Evolutionary conservation across 2,329 filamentous ascomycete species (phyloP), one percentile per base, ranked within the genome.

Genomic region (Geosmithia morbida): DNA sequence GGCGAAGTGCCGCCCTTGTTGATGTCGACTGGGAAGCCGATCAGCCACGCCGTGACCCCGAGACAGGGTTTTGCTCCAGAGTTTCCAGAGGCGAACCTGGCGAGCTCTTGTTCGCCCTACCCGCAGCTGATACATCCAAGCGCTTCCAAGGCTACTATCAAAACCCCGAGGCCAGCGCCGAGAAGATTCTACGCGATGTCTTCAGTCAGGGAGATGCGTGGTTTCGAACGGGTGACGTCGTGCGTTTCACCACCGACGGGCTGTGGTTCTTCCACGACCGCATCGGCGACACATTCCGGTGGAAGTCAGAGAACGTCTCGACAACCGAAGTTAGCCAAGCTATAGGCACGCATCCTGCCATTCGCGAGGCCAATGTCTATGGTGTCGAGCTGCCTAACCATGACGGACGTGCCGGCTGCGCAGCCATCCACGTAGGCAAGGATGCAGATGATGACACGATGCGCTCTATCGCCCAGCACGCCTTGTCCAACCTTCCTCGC

Each of bases 311-410:
- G 62, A 90, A 90, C 55, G 84, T 90, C 1, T 87, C 83, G 2
- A 89, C 85, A 0, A 79, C 75, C 45, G 87, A 95, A 61, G 88
- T 94, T 17, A 76, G 82, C n/a, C 77, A 88, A 57, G 77, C 78
- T 0, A 63, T 95, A 0, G 82, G 85, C 14, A 64, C 69, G 1
- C 83, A 88, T 57, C 68, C 79, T 0, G 68, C 69, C 1, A 71
- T 94, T 14, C 67, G 74, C 30, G 87, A 94, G 65, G 83, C 85
- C 30, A 94, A 94, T 55, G 87, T 94, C 26, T 94, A 94, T 57
- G 87, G 87, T 39, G 85, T 94, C 2, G 63, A 78, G 41, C 64
- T 94, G 7, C 87, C 87, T 0, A 72, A 85, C 53, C 86, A 94
- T 57, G 87, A 94, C 56, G 87, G 87, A 17, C 74, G 87, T 22